Percentiles rank a stretch among this genome's conserved stretches.
Evolutionary conservation across 2,329 filamentous ascomycete genomes (phyloP).

Genomic region (Aspergillus hortae): DNA sequence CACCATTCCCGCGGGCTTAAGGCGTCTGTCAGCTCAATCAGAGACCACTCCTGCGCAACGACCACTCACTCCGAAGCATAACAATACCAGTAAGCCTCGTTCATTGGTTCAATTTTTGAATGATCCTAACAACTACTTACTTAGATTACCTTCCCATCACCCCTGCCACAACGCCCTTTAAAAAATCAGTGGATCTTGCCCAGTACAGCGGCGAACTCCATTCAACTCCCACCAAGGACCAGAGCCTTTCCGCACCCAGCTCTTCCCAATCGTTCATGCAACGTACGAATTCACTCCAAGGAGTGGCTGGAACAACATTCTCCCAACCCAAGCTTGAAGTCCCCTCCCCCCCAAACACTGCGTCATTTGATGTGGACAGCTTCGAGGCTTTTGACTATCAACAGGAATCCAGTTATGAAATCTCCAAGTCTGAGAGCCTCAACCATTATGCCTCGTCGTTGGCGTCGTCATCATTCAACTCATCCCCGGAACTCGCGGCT

Average conservation of each 20-base stretch:
- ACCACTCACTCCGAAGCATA: constrained; percentile 63
- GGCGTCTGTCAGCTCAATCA: constrained; percentile 39
- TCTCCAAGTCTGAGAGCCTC: constrained; percentile 20
- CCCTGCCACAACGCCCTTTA: constrained; percentile 61
- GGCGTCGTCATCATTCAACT: constrained; percentile 49
- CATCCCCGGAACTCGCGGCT: constrained; percentile 52
- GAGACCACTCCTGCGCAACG: constrained; percentile 40
- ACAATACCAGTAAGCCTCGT: constrained; percentile 53
- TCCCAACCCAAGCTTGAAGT: constrained; percentile 42
- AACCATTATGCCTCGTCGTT: constrained; percentile 39
- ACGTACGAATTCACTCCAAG: constrained; percentile 44
- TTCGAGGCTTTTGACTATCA: constrained; percentile 55
- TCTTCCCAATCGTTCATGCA: constrained; percentile 41
- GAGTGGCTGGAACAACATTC: constrained; percentile 36
- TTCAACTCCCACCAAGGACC: constrained; percentile 38
- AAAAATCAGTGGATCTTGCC: constrained; percentile 35
- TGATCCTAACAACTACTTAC: constrained; percentile 22
- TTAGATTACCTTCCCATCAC: constrained; percentile 64
- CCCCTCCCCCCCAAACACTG: constrained; percentile 56
- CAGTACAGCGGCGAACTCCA: constrained; percentile 38
- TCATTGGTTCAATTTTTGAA: neutral
- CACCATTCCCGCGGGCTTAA: constrained; percentile 21
- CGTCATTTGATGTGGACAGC: constrained; percentile 43
- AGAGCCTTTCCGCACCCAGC: constrained; percentile 28
- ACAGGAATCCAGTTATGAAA: constrained; percentile 34